Percentiles rank a stretch among this genome's conserved stretches.
Evolutionary conservation across 2,329 filamentous ascomycete genomes (phyloP).

Genomic region (Rutstroemia sp.): DNA sequence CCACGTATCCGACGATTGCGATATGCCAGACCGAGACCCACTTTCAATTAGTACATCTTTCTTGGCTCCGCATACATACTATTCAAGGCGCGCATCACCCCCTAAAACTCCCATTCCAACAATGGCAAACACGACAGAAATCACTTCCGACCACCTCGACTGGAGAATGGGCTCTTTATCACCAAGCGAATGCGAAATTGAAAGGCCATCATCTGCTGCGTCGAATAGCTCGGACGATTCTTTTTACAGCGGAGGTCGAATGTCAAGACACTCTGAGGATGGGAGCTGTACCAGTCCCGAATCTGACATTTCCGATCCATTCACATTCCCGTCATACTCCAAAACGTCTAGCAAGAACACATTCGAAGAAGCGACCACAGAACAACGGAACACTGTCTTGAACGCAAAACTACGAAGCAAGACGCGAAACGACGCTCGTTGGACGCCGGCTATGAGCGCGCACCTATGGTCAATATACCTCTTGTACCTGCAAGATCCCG

Average conservation of each 20-base stretch:
- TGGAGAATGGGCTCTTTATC: constrained; percentile 24
- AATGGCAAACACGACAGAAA: constrained; percentile 12
- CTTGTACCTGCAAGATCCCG: constrained; percentile 58
- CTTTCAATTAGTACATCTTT: constrained; percentile 13
- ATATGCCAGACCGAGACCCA: constrained; percentile 21
- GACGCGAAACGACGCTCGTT: constrained; percentile 39
- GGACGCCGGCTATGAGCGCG: constrained; percentile 58
- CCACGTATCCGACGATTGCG: constrained; percentile 17
- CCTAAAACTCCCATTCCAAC: constrained; percentile 51
- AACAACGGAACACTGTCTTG: constrained; percentile 6
- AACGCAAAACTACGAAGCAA: constrained; percentile 26
- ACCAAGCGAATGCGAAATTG: constrained; percentile 18
- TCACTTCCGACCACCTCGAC: constrained; percentile 19
- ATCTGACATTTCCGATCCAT: constrained; percentile 33
- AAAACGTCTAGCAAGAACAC: constrained; percentile 21
- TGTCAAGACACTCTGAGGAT: constrained; percentile 50
- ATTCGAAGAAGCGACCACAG: neutral
- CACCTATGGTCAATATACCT: constrained; percentile 61
- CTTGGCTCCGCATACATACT: constrained; percentile 18
- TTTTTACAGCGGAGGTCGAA: constrained; percentile 47
- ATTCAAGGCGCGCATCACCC: constrained; percentile 32
- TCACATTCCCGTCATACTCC: constrained; percentile 21
- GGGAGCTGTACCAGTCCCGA: constrained; percentile 46
- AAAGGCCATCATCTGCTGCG: constrained; percentile 21
- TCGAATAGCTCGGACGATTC: constrained; percentile 42